A percentile compares a stretch with the other conserved stretches of the same genome.
phyloP scores from a whole-genome alignment of 176 grass and related monocot genomes.

The Sorghum bicolor region Sorghum_bicolor_NCBIv3 NC_012875.2:54661501-54662000 shows the following conservation, averaged over 20 bases:
- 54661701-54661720: constrained; percentile 8
- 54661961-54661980: constrained; percentile 45
- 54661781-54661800: constrained; percentile 68
- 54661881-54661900: constrained; percentile 56
- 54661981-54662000: constrained; percentile 60
- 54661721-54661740: constrained; percentile 31
- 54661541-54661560: constrained; percentile 67
- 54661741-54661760: constrained; percentile 21
- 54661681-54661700: constrained; percentile 35
- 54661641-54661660: constrained; percentile 96
- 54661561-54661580: constrained; percentile 88
- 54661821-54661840: constrained; percentile 51
- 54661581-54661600: constrained; percentile 55
- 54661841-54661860: constrained; percentile 31
- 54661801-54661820: constrained; percentile 89
- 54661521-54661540: constrained; percentile 63
- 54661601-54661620: constrained; percentile 40
- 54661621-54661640: constrained; percentile 51
- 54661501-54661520: constrained; percentile 51
- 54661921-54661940: constrained; percentile 60
- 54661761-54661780: constrained; percentile 46
- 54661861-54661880: constrained; percentile 56
- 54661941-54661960: constrained; percentile 42
- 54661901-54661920: constrained; percentile 71
- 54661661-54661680: constrained; percentile 76